Evolutionary conservation across 345 rosid genomes (phyloP).

Genomic region (Combretum micranthum): DNA sequence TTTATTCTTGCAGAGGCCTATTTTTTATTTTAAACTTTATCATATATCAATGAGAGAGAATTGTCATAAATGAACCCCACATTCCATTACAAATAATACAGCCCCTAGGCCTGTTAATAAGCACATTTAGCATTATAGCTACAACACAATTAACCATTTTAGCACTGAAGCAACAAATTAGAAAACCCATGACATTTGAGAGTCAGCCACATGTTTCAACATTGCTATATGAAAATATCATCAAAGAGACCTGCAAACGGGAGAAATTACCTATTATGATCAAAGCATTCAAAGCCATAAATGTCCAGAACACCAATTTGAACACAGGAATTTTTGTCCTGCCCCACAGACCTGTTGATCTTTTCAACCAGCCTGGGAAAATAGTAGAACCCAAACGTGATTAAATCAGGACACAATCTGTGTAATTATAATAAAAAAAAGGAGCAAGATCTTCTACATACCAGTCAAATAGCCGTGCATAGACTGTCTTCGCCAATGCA

Average conservation of each 20-base stretch:
- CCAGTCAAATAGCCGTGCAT: conserved; percentile 95
- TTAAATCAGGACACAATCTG: conserved; percentile 3
- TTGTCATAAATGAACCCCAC: no score
- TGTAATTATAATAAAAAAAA: neutral
- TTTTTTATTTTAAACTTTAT: no score
- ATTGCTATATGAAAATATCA: neutral
- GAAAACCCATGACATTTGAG: no score
- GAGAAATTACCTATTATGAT: conserved; percentile 59
- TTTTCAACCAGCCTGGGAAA: conserved; percentile 82
- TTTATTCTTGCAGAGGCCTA: no score
- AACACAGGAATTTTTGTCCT: conserved; percentile 58
- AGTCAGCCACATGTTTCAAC: neutral
- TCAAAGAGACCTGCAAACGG: conserved; percentile 2
- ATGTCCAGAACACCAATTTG: conserved; percentile 96
- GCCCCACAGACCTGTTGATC: conserved; percentile 89
- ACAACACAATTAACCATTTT: no score
- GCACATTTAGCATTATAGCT: no score
- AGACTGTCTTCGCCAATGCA: conserved; percentile 92
- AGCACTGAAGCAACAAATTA: no score
- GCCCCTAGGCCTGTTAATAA: no score
- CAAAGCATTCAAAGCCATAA: conserved; percentile 97
- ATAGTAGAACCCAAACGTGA: conserved; percentile 11
- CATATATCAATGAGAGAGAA: no score
- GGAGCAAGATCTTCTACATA: conserved; percentile 19
- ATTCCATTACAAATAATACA: no score